Evolutionary conservation across 139 green algal genomes (phyloP).

Genomic region (Trebouxia sp.): DNA sequence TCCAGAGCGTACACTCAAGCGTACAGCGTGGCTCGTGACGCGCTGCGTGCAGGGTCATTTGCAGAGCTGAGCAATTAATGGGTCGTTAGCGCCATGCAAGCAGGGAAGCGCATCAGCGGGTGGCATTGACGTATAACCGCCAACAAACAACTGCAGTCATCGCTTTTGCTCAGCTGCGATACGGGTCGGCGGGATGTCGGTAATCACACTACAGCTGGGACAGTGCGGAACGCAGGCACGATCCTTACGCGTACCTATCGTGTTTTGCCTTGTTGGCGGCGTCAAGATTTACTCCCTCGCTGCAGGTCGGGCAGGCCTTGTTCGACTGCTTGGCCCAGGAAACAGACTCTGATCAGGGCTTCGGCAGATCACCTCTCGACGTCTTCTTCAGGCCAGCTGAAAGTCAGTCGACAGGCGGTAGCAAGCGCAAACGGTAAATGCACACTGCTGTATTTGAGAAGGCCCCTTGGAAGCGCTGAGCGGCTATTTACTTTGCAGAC

Average conservation of each 20-base stretch:
- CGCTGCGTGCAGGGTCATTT: too few species aligned
- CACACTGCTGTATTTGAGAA: neutral
- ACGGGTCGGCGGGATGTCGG: conserved; percentile 50
- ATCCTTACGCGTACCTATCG: too few species aligned
- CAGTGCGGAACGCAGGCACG: conserved; percentile 86
- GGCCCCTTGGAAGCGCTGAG: neutral
- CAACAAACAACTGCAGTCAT: too few species aligned
- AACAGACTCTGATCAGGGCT: conserved; percentile 24
- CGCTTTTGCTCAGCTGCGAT: too few species aligned
- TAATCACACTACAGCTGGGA: conserved; percentile 80
- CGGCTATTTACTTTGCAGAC: neutral
- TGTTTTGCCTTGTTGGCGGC: neutral
- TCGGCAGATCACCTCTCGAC: neutral
- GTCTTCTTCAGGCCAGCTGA: neutral
- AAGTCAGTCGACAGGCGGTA: neutral
- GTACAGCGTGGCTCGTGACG: neutral
- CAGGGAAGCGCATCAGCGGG: too few species aligned
- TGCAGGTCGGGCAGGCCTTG: conserved; percentile 66
- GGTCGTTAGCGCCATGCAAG: too few species aligned
- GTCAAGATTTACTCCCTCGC: neutral
- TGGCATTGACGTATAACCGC: too few species aligned
- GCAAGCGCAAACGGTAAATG: neutral
- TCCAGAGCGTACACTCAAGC: neutral
- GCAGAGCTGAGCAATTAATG: too few species aligned
- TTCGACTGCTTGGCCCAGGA: conserved; percentile 67